A percentile compares a stretch with the other conserved stretches of the same genome.
Evolutionary conservation across 2,329 filamentous ascomycete genomes (phyloP).

Genomic region (Aspergillus sp.): DNA sequence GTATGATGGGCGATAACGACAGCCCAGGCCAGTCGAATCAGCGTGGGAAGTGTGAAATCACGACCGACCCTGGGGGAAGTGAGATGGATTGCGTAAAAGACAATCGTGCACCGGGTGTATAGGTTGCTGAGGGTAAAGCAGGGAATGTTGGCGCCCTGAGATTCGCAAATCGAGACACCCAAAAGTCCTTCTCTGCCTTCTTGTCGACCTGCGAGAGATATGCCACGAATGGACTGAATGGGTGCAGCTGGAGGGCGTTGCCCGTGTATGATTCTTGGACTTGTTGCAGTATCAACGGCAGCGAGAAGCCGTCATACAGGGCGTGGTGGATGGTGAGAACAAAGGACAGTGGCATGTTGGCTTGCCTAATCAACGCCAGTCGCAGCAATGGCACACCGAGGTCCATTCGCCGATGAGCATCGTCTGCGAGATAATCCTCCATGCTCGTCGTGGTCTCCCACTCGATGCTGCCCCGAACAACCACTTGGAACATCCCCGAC

Average conservation of each 20-base stretch:
- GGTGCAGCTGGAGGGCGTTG: neutral
- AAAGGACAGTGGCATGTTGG: neutral
- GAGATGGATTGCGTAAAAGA: neutral
- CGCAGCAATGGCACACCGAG: constrained; percentile 1
- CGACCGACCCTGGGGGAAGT: neutral
- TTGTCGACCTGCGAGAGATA: neutral
- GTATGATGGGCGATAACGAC: neutral
- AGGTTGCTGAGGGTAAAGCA: neutral
- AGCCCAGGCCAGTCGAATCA: neutral
- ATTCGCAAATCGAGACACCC: neutral
- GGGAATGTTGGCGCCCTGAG: neutral
- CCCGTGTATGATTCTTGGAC: neutral
- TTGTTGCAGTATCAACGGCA: neutral
- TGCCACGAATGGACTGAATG: neutral
- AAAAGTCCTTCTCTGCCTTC: neutral
- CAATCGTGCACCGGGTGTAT: neutral
- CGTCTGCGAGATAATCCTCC: neutral
- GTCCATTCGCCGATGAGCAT: constrained; percentile 2
- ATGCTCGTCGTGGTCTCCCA: neutral
- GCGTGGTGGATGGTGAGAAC: neutral
- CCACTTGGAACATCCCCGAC: constrained; percentile 14
- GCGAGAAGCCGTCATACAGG: neutral
- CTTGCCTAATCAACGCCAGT: neutral
- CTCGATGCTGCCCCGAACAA: constrained; percentile 10
- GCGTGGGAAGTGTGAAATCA: neutral